Conservation (phyloP, 1,284 basidiomycete genomes). For the Cutaneotrichosporon dermatis region DNA sequence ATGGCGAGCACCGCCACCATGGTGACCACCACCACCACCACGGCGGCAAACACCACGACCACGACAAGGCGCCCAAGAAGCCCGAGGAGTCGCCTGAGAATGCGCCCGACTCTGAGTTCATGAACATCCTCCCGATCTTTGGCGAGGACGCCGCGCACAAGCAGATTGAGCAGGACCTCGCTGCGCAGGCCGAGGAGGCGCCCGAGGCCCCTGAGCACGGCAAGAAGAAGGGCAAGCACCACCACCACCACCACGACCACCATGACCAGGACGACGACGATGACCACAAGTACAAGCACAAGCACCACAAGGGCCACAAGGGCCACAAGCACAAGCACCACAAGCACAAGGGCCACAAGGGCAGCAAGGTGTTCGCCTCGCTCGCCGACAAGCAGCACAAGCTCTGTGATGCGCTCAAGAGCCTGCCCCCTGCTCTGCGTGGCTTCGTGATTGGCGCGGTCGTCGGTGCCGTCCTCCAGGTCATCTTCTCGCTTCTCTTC, state of each 20-base stretch:
- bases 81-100: not conserved
- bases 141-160: not conserved
- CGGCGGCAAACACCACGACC: not conserved
- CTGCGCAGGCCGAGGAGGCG: not conserved
- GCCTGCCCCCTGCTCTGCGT: slow-evolving; percentile 4
- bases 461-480: slow-evolving; percentile 6
- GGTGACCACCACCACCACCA: slow-evolving; percentile 1
- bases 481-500: not conserved
- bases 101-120: not conserved
- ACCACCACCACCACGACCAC: not conserved
- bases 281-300: slow-evolving; percentile 3
- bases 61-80: not conserved
- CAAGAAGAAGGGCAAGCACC: not conserved
- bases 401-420: slow-evolving; percentile 4
- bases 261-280: slow-evolving; percentile 8
- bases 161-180: not conserved
- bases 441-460: slow-evolving; percentile 3
- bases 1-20: not conserved
- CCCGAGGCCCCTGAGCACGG: no score
- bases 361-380: not conserved
- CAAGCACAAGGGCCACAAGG: slow-evolving; percentile 3
- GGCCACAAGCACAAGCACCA: slow-evolving; percentile 8
- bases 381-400: slow-evolving; percentile 5
- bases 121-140: not conserved
- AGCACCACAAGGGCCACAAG: not conserved